Base-by-base conservation (phyloP, 164 flowering plant species). In the Saururus chinensis region DNA sequence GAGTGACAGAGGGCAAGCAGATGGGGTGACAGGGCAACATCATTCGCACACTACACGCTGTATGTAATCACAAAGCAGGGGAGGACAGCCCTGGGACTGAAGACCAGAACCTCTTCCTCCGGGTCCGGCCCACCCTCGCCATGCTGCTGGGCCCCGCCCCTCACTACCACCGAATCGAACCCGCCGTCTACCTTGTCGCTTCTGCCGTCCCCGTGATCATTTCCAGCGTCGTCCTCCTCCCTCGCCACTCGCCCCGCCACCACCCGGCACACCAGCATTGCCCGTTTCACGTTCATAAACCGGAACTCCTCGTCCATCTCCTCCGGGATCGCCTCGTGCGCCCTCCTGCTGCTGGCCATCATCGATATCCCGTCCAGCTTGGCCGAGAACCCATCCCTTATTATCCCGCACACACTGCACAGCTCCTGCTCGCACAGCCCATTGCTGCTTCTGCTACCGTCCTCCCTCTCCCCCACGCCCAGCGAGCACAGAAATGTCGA, bases 61-160 rank as follows among this genome's bases (percentile, higher is more conserved):
- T 91, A 92, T 24, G 83, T 77, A 55, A 92, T 83, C 35, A 82
- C 89, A 76, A 92, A 92, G 74, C 98, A 92, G 68, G 98, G 98
- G 56, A 92, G 89, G 71, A 92, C 84, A 56, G 95, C 95, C 76
- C 87, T 83, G 0, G 96, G 95, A 76, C 84, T 87, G 56, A 83
- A 87, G 20, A 92, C 96, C 72, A 82, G 37, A 6, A 92, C 65
- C 75, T 92, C 96, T 19, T 82, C 92, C 37, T 84, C 93, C 65
- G 6, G 37, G 4, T 30, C 37, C 37, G 37, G 37, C 37, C 6
- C 37, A 30, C 37, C 37, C 2, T 30, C 37, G 6, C 69, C 40
- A 59, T 78, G 64, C 0, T 51, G 11, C 1, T 41, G 19, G 12
- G 51, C 68, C 61, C 55, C 52, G 64, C 81, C 85, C 53, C 71